Conservation (phyloP, 768 basidiomycete genomes). For the Rhizopogon sp. region DNA sequence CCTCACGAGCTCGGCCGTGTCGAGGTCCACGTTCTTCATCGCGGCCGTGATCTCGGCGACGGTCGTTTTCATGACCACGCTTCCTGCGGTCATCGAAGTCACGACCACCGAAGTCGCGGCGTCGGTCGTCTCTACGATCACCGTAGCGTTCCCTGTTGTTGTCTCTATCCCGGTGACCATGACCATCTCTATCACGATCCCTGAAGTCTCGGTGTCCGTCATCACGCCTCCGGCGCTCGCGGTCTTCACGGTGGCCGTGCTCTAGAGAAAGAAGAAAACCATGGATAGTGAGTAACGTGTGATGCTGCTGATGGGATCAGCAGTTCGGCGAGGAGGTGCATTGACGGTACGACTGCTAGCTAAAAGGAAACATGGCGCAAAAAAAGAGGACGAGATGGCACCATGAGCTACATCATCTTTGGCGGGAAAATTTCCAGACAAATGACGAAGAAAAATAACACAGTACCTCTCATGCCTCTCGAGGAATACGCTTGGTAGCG, state of each 20-base stretch:
- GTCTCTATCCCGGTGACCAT: constrained; percentile 32
- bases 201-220: constrained; percentile 48
- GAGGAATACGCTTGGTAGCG: constrained; percentile 22
- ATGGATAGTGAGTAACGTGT: constrained; percentile 47
- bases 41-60: constrained; percentile 40
- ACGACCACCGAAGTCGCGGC: constrained; percentile 43
- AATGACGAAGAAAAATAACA: constrained; percentile 33
- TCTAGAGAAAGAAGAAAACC: constrained; percentile 43
- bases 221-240: constrained; percentile 62
- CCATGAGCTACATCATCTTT: constrained; percentile 57
- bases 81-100: constrained; percentile 43
- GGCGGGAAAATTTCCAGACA: constrained; percentile 32
- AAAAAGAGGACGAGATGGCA: constrained; percentile 37
- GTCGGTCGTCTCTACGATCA: constrained; percentile 44
- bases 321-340: constrained; percentile 36
- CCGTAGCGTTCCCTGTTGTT: constrained; percentile 26
- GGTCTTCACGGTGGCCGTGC: constrained; percentile 61
- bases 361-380: constrained; percentile 46
- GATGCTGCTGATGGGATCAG: constrained; percentile 35
- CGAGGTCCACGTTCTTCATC: constrained; percentile 32
- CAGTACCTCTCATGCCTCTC: constrained; percentile 29
- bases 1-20: constrained; percentile 29
- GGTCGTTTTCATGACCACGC: constrained; percentile 45
- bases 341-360: constrained; percentile 54
- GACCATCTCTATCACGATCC: constrained; percentile 39